Evolutionary conservation across 73 alveolate species (phyloP), one percentile per base, ranked within the genome.

Genomic region (Paramecium octaurelia): DNA sequence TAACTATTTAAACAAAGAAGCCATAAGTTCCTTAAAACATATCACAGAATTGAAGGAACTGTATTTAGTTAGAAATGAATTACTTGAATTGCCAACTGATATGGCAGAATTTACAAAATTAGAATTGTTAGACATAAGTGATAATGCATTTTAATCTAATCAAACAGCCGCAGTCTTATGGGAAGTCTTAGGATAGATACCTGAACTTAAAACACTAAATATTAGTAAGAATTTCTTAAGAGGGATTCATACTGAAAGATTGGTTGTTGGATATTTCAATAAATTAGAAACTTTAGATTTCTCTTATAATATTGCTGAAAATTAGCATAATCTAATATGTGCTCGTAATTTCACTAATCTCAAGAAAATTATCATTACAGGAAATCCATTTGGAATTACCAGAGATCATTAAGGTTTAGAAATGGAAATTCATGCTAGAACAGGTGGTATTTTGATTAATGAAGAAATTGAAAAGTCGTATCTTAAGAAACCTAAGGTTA

Each of bases 351-450:
- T 88, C 24, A 68, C 59, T 40, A 88, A 88, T 88, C 34, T 88
- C 10, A 23, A 59, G 40, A 69, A 68, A n/a, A 44, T 88, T 38
- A 88, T 88, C 1, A 48, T 88, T 38, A 88, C 93, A 23, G 93
- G 93, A 40, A 88, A 88, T 40, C 93, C 93, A 38, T 88, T 88
- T 68, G 85, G 84, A 20, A 48, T 88, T 21, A 68, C 50, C 18
- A 43, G 83, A 88, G 89, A 43, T 38, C 93, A 88, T 68, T 34
- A 88, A 88, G 93, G 93, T 6, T 69, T 88, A 42, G 93, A 88
- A 88, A 88, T 88, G 93, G 93, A 88, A 88, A 77, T 88, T 8
- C 86, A 88, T 88, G 93, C 93, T 5, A 64, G 93, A 88, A 88
- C 93, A 21, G 93, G 93, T 23, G 93, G 88, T 2, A 88, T 88